Evolutionary conservation across 2,329 filamentous ascomycete genomes (phyloP).

Genomic region (Aspergillus sp.): DNA sequence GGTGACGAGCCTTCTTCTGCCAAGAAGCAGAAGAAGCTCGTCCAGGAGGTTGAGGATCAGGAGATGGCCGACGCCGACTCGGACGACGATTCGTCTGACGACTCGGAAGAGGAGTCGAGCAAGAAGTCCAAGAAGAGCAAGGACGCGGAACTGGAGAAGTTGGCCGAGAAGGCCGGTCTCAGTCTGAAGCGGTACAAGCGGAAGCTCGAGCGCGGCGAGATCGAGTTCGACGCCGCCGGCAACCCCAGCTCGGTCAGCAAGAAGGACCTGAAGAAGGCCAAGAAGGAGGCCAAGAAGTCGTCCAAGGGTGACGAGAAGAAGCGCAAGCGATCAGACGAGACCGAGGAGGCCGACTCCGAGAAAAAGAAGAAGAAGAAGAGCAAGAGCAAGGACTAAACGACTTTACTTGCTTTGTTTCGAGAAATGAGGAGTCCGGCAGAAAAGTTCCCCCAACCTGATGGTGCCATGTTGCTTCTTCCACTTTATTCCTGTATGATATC

Average conservation of each 20-base stretch:
- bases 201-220: constrained; percentile 74
- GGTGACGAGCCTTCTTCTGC: constrained; percentile 59
- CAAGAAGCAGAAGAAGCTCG: constrained; percentile 48
- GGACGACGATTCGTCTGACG: constrained; percentile 34
- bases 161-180: constrained; percentile 67
- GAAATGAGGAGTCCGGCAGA: constrained; percentile 13
- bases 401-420: background rate
- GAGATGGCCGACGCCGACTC: constrained; percentile 45
- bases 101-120: constrained; percentile 29
- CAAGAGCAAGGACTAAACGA: constrained; percentile 57
- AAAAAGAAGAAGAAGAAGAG: constrained; percentile 53
- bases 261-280: constrained; percentile 73
- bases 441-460: constrained; percentile 20
- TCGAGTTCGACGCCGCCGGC: constrained; percentile 64
- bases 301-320: constrained; percentile 65
- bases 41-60: constrained; percentile 46
- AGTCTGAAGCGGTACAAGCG: constrained; percentile 75
- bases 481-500: constrained; percentile 44
- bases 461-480: constrained; percentile 16
- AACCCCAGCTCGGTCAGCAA: constrained; percentile 68
- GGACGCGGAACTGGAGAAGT: constrained; percentile 53
- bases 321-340: constrained; percentile 60
- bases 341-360: constrained; percentile 55
- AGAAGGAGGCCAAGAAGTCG: constrained; percentile 62
- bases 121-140: constrained; percentile 46